These are phyloP conservation scores for Xerocomellus chrysenteron DNA, from an alignment of 768 basidiomycete genomes.

Conservation along the genomic window DNA sequence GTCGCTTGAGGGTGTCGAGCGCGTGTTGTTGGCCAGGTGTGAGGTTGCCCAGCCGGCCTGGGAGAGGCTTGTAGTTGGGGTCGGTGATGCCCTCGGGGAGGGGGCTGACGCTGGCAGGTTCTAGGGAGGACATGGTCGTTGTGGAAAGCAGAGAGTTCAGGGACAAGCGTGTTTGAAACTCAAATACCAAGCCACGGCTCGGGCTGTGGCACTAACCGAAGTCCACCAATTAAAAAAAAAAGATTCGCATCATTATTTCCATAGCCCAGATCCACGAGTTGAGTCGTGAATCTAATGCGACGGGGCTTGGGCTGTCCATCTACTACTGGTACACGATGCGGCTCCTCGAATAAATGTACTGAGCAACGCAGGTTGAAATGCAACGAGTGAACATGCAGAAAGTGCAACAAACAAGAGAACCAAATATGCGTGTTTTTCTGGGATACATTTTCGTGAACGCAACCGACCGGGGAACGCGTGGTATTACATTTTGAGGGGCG, in stretches of 20 bases:
- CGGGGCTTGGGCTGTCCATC: slow-evolving; percentile 25
- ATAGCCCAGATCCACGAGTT: slow-evolving; percentile 35
- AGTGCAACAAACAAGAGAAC: background rate
- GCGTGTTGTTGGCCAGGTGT: slow-evolving; percentile 57
- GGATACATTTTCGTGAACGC: slow-evolving; percentile 10
- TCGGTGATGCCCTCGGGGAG: slow-evolving; percentile 61
- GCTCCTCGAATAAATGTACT: slow-evolving; percentile 19
- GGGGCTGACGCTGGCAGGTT: slow-evolving; percentile 51
- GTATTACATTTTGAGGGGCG: slow-evolving; percentile 15
- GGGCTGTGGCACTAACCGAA: background rate
- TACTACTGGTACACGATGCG: slow-evolving; percentile 31
- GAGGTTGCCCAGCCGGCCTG: slow-evolving; percentile 82
- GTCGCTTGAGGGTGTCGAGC: slow-evolving; percentile 65
- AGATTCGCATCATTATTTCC: slow-evolving; percentile 34
- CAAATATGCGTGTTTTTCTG: slow-evolving; percentile 2
- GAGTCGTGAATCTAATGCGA: slow-evolving; percentile 36
- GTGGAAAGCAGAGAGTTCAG: background rate
- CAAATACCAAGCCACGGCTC: slow-evolving; percentile 2
- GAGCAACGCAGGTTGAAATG: slow-evolving; percentile 37
- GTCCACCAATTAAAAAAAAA: background rate
- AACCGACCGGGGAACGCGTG: background rate
- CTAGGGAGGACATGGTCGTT: slow-evolving; percentile 28
- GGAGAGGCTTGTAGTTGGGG: slow-evolving; percentile 61
- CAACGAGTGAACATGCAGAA: slow-evolving; percentile 12
- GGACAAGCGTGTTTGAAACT: slow-evolving; percentile 9